Percentiles rank a stretch among this genome's conserved stretches.
Evolutionary conservation across 2,329 filamentous ascomycete genomes (phyloP).

Genomic region (Exophiala sp.): DNA sequence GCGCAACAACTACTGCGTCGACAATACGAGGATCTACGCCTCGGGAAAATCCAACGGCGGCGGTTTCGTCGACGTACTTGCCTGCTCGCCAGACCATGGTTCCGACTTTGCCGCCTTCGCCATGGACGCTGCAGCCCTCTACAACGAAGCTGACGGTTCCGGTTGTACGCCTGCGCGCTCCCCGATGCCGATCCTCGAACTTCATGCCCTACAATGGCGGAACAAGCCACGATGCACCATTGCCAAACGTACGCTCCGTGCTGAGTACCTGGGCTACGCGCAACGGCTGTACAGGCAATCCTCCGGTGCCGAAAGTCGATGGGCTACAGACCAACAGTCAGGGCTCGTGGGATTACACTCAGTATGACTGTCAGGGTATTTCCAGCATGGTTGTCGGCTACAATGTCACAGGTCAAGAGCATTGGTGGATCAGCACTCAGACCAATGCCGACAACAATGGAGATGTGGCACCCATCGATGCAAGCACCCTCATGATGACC

Average conservation of each 20-base stretch:
- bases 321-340: not conserved
- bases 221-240: conserved; percentile 16
- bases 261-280: conserved; percentile 26
- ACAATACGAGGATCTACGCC: conserved; percentile 44
- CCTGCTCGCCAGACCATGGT: conserved; percentile 44
- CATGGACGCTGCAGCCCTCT: conserved; percentile 38
- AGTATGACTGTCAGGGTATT: conserved; percentile 5
- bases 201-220: conserved; percentile 44
- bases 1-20: conserved; percentile 44
- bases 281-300: conserved; percentile 26
- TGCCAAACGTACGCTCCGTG: conserved; percentile 27
- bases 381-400: conserved; percentile 21
- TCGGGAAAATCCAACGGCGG: conserved; percentile 56
- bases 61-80: conserved; percentile 47
- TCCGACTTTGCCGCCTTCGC: conserved; percentile 50
- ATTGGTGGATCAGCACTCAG: conserved; percentile 27
- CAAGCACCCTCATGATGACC: conserved; percentile 23
- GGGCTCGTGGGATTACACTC: not conserved
- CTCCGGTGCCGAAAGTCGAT: conserved; percentile 3
- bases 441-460: conserved; percentile 23
- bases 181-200: conserved; percentile 42
- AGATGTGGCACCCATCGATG: conserved; percentile 23
- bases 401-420: conserved; percentile 18
- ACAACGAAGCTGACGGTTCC: conserved; percentile 29
- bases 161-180: conserved; percentile 31